Base-by-base conservation (phyloP, 2,329 filamentous ascomycete species). In the Decorospora gaudefroyi region DNA sequence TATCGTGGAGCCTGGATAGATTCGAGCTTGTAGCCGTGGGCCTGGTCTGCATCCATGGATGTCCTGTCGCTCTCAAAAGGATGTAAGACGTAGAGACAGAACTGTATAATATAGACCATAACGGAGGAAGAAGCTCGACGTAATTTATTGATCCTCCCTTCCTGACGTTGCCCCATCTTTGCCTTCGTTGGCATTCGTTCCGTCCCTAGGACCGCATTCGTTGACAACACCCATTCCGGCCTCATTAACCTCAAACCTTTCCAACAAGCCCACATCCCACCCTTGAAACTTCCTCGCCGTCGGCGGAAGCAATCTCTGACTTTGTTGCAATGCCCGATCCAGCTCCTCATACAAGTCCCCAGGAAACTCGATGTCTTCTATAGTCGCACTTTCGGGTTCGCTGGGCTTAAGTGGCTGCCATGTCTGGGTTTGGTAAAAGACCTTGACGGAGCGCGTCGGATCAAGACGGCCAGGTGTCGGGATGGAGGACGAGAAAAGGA, bases 191-290 rank as follows among this genome's bases (percentile, higher is more conserved):
- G n/a, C n/a, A 9, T 7, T 23, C 33, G 11, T 26, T 0, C n/a
- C 21, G 16, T 29, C n/a, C 12, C 9, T 13, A 25, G 16, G 26
- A 15, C 17, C 25, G 1, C 4, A 2, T n/a, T 22, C 29, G 4
- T 28, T 32, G 21, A 26, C 36, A 26, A 22, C 19, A 12, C 11
- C 38, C 32, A 31, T 44, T 4, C 32, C 41, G 4, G 52, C 30
- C 35, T 66, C 62, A 5, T 50, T 52, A 8, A 53, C 51, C 45
- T 73, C 67, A 68, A 79, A 84, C 46, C 78, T 72, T 51, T 78
- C 76, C 46, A 89, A 61, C 12, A 89, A 63, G 2, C 83, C 84
- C 4, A 89, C 82, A 17, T 77, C 76, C 85, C 85, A 90, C n/a
- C 78, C 79, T 61, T 80, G 76, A 53, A 87, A 86, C 18, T 57